These are phyloP conservation scores for Plantago rigida DNA, from an alignment of 305 asterid species.

Conservation along the genomic window DNA sequence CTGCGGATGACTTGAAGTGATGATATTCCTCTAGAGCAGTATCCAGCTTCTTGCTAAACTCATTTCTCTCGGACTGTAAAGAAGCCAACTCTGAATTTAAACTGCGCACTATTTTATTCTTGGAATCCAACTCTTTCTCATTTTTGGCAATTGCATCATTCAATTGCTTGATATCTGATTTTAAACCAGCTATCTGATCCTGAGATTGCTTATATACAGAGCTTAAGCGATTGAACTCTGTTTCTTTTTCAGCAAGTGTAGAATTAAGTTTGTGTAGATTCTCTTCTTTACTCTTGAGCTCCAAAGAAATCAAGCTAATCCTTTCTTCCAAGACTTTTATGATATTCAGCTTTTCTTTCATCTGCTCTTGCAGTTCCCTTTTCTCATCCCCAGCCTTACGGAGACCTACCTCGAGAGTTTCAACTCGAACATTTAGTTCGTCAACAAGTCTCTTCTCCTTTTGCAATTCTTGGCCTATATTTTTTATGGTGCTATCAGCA, in stretches of 20 bases:
- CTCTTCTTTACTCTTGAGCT: slow-evolving; percentile 52
- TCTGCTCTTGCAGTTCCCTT: slow-evolving; percentile 40
- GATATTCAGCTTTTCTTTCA: slow-evolving; percentile 46
- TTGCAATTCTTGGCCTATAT: slow-evolving; percentile 53
- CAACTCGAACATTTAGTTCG: slow-evolving; percentile 34
- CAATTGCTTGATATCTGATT: slow-evolving; percentile 40
- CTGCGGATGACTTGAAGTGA: slow-evolving; percentile 40
- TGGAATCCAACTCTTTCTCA: slow-evolving; percentile 51
- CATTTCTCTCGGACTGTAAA: slow-evolving; percentile 40
- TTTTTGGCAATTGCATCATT: slow-evolving; percentile 36
- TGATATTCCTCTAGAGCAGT: slow-evolving; percentile 38
- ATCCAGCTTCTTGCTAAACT: slow-evolving; percentile 32
- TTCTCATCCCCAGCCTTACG: slow-evolving; percentile 38
- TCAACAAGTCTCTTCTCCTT: slow-evolving; percentile 40
- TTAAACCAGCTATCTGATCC: slow-evolving; percentile 36
- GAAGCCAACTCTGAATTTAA: slow-evolving; percentile 44
- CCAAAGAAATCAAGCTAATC: slow-evolving; percentile 42
- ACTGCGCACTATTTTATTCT: slow-evolving; percentile 30
- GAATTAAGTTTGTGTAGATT: slow-evolving; percentile 32
- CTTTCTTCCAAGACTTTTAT: slow-evolving; percentile 45
- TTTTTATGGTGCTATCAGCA: slow-evolving; percentile 31
- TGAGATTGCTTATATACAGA: slow-evolving; percentile 39
- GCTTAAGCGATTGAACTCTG: slow-evolving; percentile 31
- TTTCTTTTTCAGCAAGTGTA: slow-evolving; percentile 45
- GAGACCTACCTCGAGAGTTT: slow-evolving; percentile 45